phyloP scores from a whole-genome alignment of 1,284 basidiomycete species.

The Cryptococcus floricola region DNA sequence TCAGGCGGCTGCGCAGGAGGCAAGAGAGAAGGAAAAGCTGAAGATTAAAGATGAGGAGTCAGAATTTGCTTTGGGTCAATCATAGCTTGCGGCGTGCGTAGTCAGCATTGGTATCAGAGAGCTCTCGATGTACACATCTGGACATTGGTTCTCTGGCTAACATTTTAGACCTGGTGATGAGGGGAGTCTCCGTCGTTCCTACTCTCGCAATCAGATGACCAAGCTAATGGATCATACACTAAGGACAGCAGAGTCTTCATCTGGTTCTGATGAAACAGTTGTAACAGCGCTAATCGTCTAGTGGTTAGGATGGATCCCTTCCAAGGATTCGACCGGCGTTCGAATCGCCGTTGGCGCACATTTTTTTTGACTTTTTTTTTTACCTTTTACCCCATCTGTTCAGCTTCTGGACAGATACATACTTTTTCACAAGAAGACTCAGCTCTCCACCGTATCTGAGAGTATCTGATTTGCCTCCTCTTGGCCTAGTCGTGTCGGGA shows the following conservation, averaged over 20 bases:
- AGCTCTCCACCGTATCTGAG: no score
- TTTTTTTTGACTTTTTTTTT: constrained; percentile 7
- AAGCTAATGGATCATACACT: no score
- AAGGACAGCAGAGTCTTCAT: no score
- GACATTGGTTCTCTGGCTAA: background rate
- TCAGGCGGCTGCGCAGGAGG: constrained; percentile 5
- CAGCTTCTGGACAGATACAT: no score
- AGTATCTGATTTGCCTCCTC: no score
- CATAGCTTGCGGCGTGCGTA: background rate
- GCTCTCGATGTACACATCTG: background rate
- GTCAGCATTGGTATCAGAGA: background rate
- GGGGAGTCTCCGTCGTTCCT: no score
- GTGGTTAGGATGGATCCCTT: constrained; percentile 10
- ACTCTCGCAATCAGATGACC: no score
- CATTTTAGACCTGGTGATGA: no score
- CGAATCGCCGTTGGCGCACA: constrained; percentile 12
- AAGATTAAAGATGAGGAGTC: background rate
- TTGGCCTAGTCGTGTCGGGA: no score
- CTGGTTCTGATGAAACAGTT: background rate
- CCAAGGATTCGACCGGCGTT: constrained; percentile 14
- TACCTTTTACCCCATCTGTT: background rate
- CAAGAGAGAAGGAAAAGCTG: constrained; percentile 1
- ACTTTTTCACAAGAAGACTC: no score
- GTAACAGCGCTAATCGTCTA: constrained; percentile 6
- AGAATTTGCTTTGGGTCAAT: background rate